These are phyloP conservation scores for Colletotrichum neosansevieriae DNA, from an alignment of 2,329 filamentous ascomycete species.

Conservation along the genomic window DNA sequence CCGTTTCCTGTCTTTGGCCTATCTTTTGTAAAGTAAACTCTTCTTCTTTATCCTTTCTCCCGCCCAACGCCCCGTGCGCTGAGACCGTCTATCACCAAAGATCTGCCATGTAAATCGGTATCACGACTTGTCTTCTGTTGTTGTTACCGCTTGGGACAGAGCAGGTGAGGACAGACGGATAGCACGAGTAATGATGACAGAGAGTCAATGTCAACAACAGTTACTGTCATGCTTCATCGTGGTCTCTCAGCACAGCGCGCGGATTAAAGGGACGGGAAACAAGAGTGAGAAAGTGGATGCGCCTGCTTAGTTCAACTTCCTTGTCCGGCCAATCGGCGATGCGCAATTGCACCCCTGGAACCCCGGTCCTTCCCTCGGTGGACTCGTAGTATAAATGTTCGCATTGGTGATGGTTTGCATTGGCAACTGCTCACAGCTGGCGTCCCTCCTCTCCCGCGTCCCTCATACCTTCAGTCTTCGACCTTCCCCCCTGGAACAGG, in stretches of 20 bases:
- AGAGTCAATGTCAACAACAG: no score
- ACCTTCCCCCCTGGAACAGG: neutral
- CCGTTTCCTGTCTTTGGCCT: neutral
- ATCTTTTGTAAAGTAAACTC: neutral
- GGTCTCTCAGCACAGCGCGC: neutral
- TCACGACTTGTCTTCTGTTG: no score
- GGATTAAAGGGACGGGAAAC: neutral
- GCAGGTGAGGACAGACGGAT: no score
- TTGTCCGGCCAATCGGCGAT: conserved; percentile 37
- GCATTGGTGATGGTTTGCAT: neutral
- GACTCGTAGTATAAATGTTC: neutral
- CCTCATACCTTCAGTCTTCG: no score
- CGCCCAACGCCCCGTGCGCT: conserved; percentile 14
- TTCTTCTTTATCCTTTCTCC: neutral
- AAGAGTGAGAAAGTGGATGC: neutral
- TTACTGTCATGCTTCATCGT: no score
- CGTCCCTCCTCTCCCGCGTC: neutral
- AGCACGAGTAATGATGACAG: no score
- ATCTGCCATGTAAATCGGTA: neutral
- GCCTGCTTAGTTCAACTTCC: conserved; percentile 1
- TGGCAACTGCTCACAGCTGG: neutral
- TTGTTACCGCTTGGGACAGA: no score
- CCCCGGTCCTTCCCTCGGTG: conserved; percentile 21
- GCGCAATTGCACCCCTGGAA: conserved; percentile 13
- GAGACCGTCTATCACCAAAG: conserved; percentile 13